Conservation (phyloP, 495 filamentous ascomycete genomes). For the Tuber aestivum region DNA sequence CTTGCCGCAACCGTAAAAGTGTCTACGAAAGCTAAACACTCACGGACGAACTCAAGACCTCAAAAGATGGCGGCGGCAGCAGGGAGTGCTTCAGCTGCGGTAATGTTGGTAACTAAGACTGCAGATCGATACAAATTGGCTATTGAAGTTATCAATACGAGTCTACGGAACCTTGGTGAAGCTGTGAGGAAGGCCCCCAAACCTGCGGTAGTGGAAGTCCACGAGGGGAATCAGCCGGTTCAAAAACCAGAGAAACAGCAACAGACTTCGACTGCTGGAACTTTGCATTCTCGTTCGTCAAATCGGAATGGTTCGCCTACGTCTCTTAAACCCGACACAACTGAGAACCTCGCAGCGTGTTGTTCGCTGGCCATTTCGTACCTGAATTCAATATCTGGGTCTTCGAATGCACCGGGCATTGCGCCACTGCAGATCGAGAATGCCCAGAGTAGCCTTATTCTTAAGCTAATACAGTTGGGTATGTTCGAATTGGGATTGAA, state of each 20-base stretch:
- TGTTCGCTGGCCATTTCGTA: slow-evolving; percentile 65
- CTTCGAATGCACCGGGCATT: slow-evolving; percentile 46
- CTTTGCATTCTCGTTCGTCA: slow-evolving; percentile 32
- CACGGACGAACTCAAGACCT: slow-evolving; percentile 17
- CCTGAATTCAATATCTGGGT: slow-evolving; percentile 56
- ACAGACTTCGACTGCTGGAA: neutral
- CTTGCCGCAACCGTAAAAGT: slow-evolving; percentile 19
- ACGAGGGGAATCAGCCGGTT: slow-evolving; percentile 7
- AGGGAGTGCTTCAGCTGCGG: slow-evolving; percentile 12
- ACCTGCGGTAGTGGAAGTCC: neutral
- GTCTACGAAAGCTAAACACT: slow-evolving; percentile 24
- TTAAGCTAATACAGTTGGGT: slow-evolving; percentile 64
- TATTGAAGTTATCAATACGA: slow-evolving; percentile 73
- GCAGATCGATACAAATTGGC: slow-evolving; percentile 53
- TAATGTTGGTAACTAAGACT: slow-evolving; percentile 22
- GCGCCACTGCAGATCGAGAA: slow-evolving; percentile 73
- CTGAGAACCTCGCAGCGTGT: slow-evolving; percentile 59
- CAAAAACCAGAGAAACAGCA: slow-evolving; percentile 26
- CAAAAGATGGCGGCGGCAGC: slow-evolving; percentile 10
- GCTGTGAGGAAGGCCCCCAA: slow-evolving; percentile 53
- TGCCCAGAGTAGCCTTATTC: slow-evolving; percentile 70
- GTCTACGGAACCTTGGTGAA: slow-evolving; percentile 66
- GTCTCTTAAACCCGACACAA: slow-evolving; percentile 26
- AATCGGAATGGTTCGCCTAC: slow-evolving; percentile 36
- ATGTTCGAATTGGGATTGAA: slow-evolving; percentile 70